Evolutionary conservation across 2,329 filamentous ascomycete species (phyloP).

Genomic region (Colletotrichum orbiculare): DNA sequence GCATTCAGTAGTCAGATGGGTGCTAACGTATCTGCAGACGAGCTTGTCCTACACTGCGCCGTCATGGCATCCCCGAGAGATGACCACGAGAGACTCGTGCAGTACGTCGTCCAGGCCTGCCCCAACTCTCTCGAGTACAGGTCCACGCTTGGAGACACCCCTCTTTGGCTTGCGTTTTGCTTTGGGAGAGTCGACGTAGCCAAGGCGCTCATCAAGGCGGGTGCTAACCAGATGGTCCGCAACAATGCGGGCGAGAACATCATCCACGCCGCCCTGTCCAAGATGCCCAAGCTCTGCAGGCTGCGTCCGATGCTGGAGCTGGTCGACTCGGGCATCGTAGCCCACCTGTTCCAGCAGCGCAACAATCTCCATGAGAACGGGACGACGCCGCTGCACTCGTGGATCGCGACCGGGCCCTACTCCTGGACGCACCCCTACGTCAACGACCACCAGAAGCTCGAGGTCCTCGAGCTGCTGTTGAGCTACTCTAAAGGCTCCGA

Average conservation of each 20-base stretch:
- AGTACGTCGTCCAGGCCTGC: slow-evolving; percentile 72
- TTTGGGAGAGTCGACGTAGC: slow-evolving; percentile 65
- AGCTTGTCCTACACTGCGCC: slow-evolving; percentile 75
- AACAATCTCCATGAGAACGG: slow-evolving; percentile 62
- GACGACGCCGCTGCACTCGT: slow-evolving; percentile 72
- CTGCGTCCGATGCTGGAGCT: slow-evolving; percentile 65
- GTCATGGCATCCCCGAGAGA: slow-evolving; percentile 57
- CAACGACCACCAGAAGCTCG: slow-evolving; percentile 45
- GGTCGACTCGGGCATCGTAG: slow-evolving; percentile 67
- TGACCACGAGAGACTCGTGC: slow-evolving; percentile 65
- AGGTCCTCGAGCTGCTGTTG: slow-evolving; percentile 62
- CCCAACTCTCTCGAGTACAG: slow-evolving; percentile 73
- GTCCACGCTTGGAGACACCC: slow-evolving; percentile 69
- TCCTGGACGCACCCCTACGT: slow-evolving; percentile 40
- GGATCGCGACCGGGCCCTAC: slow-evolving; percentile 51
- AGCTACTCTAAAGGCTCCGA: slow-evolving; percentile 67
- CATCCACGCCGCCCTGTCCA: slow-evolving; percentile 66
- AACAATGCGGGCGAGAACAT: slow-evolving; percentile 74
- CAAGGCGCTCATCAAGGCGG: slow-evolving; percentile 72
- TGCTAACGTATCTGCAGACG: slow-evolving; percentile 51
- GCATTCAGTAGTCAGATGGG: too few relatives aligned
- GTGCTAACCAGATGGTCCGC: slow-evolving; percentile 75
- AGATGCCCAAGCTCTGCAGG: slow-evolving; percentile 45
- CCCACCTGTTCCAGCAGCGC: slow-evolving; percentile 69
- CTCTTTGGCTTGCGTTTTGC: slow-evolving; percentile 74